Conservation (phyloP, 202 grass and related monocot species). For the Musa balbisiana region DNA sequence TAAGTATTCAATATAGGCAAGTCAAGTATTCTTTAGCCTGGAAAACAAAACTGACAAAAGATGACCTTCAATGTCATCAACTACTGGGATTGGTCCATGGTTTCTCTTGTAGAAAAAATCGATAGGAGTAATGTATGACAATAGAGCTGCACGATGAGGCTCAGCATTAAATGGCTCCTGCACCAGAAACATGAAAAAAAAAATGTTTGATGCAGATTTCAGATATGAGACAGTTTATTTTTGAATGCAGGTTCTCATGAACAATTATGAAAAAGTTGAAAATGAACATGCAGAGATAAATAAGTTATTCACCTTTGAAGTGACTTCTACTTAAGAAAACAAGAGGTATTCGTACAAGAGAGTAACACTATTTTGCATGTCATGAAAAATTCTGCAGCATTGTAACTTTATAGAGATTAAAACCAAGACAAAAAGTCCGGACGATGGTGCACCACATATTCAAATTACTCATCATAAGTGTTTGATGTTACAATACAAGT, state of each 20-base stretch:
- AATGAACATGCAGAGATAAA: too few relatives aligned
- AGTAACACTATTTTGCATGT: background rate
- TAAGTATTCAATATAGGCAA: constrained; percentile 11
- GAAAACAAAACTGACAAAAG: constrained; percentile 7
- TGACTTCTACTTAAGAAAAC: background rate
- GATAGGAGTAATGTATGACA: constrained; percentile 82
- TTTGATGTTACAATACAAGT: too few relatives aligned
- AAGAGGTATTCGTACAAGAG: background rate
- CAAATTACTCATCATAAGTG: too few relatives aligned
- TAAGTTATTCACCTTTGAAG: background rate
- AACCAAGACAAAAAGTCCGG: background rate
- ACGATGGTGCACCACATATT: background rate
- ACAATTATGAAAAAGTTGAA: too few relatives aligned
- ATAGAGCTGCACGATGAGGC: constrained; percentile 55
- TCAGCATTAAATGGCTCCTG: constrained; percentile 99
- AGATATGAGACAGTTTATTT: too few relatives aligned
- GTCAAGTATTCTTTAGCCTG: background rate
- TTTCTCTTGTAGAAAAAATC: constrained; percentile 99
- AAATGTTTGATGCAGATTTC: background rate
- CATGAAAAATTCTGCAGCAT: background rate
- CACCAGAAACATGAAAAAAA: constrained; percentile 12
- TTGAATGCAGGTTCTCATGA: too few relatives aligned
- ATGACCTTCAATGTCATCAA: constrained; percentile 71
- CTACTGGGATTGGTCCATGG: constrained; percentile 86
- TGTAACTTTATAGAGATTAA: background rate